These are phyloP conservation scores for Sporothrix brunneoviolacea DNA, from an alignment of 2,329 filamentous ascomycete genomes.

Conservation along the genomic window DNA sequence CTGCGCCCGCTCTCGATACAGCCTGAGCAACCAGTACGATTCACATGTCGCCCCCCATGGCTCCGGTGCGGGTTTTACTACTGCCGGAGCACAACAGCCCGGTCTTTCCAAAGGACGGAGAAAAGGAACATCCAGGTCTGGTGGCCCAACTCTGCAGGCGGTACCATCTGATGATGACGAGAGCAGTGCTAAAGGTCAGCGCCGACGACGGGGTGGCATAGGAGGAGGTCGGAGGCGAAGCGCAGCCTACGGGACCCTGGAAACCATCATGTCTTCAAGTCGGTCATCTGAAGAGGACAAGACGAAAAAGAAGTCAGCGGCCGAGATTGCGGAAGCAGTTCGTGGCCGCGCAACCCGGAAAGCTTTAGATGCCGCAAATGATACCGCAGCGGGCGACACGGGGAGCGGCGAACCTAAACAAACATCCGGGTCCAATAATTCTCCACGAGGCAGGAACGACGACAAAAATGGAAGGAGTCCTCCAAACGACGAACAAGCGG, in stretches of 20 bases:
- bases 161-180: conserved; percentile 52
- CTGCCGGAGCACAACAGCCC: conserved; percentile 9
- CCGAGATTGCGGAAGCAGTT: conserved; percentile 48
- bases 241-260: conserved; percentile 54
- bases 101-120: conserved; percentile 10
- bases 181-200: conserved; percentile 27
- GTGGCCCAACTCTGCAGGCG: conserved; percentile 51
- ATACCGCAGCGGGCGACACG: conserved; percentile 27
- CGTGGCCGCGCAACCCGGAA: conserved; percentile 41
- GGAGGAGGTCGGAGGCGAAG: conserved; percentile 41
- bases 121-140: conserved; percentile 23
- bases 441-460: neutral
- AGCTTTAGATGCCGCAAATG: conserved; percentile 18
- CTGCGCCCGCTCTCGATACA: conserved; percentile 58
- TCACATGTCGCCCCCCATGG: conserved; percentile 58
- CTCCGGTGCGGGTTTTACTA: conserved; percentile 54
- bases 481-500: neutral
- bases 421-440: neutral
- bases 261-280: conserved; percentile 62
- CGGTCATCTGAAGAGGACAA: conserved; percentile 58
- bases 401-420: no score
- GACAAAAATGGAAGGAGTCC: neutral
- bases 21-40: conserved; percentile 60
- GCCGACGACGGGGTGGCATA: conserved; percentile 35
- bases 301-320: conserved; percentile 52